Evolutionary conservation across 176 grass and related monocot genomes (phyloP).

Genomic region (Oryza nivara): DNA sequence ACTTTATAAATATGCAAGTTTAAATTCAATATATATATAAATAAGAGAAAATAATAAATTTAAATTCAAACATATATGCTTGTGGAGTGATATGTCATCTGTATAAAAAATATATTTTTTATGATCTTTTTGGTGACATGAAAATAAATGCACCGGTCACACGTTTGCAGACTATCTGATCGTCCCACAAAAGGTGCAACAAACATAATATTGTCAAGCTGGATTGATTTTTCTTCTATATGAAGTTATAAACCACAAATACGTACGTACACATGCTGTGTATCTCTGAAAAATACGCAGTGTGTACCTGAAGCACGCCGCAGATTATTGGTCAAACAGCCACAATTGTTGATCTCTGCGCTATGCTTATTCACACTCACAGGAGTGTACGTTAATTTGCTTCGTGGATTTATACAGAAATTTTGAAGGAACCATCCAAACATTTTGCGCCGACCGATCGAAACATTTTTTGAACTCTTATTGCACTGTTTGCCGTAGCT

Average conservation of each 20-base stretch:
- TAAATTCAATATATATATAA: too few species aligned
- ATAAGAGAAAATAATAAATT: too few species aligned
- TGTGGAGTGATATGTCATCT: too few species aligned
- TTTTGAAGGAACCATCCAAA: neutral
- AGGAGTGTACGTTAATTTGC: neutral
- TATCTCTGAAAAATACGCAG: neutral
- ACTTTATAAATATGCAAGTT: too few species aligned
- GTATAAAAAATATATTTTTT: too few species aligned
- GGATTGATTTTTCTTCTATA: neutral
- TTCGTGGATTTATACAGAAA: conserved; percentile 8
- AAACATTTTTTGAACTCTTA: neutral
- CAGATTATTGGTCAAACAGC: neutral
- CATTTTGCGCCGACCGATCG: neutral
- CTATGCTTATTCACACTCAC: neutral
- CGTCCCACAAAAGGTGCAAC: neutral
- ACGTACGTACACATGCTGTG: neutral
- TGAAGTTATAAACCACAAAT: neutral
- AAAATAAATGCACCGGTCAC: neutral
- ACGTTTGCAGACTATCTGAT: neutral
- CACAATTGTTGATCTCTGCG: conserved; percentile 18
- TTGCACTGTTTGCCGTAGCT: neutral
- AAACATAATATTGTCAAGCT: neutral
- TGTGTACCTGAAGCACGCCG: neutral
- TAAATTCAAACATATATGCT: too few species aligned
- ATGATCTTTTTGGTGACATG: too few species aligned